Conservation (phyloP, 768 basidiomycete species). For the Suillus plorans region DNA sequence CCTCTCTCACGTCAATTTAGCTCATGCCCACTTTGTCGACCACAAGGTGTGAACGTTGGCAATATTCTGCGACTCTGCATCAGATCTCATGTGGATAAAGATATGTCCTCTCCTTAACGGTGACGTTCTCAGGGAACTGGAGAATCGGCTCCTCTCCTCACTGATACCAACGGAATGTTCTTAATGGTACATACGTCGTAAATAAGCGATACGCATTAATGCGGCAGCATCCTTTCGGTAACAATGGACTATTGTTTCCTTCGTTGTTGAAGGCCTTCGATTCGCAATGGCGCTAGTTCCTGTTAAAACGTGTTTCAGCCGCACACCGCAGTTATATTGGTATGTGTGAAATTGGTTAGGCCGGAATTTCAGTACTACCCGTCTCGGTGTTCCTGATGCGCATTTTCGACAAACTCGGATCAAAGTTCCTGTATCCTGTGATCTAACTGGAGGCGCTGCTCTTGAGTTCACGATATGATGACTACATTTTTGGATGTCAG, state of each 20-base stretch:
- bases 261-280: not conserved
- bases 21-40: not conserved
- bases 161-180: not conserved
- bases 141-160: not conserved
- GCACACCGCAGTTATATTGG: not conserved
- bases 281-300: not conserved
- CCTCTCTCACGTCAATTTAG: not conserved
- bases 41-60: not conserved
- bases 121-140: not conserved
- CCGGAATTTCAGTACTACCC: not conserved
- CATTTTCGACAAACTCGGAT: not conserved
- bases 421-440: not conserved
- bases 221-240: not conserved
- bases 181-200: not conserved
- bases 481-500: not conserved
- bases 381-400: not conserved
- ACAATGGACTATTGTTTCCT: not conserved
- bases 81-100: not conserved
- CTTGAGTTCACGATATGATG: not conserved
- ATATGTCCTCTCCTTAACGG: not conserved
- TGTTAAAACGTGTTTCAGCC: not conserved
- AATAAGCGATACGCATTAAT: not conserved
- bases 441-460: not conserved
- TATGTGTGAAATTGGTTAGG: not conserved
- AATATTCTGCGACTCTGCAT: not conserved